Conservation (phyloP, 768 basidiomycete species). For the Strobilomyces confusus region DNA sequence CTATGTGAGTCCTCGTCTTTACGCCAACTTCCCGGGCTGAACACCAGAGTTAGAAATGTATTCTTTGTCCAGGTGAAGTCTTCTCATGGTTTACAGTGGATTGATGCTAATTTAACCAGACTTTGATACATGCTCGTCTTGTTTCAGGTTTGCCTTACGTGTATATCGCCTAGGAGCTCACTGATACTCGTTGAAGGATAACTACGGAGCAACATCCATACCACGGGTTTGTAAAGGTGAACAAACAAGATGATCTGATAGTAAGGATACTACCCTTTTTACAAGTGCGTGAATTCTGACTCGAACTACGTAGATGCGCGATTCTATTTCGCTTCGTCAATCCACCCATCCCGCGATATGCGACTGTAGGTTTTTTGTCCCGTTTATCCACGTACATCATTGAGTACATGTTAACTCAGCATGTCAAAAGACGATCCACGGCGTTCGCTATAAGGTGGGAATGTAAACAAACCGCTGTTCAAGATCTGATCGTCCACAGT, state of each 20-base stretch:
- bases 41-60: constrained; percentile 60
- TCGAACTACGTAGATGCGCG: constrained; percentile 26
- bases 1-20: constrained; percentile 48
- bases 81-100: not conserved
- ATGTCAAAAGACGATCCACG: constrained; percentile 53
- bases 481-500: constrained; percentile 40
- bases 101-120: constrained; percentile 36
- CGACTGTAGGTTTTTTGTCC: constrained; percentile 35
- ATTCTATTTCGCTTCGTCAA: constrained; percentile 15
- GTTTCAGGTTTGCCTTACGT: constrained; percentile 49
- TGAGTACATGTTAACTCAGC: constrained; percentile 14
- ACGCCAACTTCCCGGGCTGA: constrained; percentile 2
- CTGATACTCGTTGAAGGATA: constrained; percentile 40
- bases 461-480: not conserved
- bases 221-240: constrained; percentile 69
- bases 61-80: constrained; percentile 52
- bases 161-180: not conserved
- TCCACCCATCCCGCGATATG: constrained; percentile 56
- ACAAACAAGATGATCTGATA: constrained; percentile 50
- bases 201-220: constrained; percentile 68
- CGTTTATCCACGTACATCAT: no score
- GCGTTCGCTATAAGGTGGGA: constrained; percentile 69
- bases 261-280: constrained; percentile 35
- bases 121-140: constrained; percentile 70
- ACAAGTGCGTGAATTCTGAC: not conserved